Percentiles rank a stretch among this genome's conserved stretches.
phyloP scores from a whole-genome alignment of 2,329 filamentous ascomycete species.

The Fusarium sp. region DNA sequence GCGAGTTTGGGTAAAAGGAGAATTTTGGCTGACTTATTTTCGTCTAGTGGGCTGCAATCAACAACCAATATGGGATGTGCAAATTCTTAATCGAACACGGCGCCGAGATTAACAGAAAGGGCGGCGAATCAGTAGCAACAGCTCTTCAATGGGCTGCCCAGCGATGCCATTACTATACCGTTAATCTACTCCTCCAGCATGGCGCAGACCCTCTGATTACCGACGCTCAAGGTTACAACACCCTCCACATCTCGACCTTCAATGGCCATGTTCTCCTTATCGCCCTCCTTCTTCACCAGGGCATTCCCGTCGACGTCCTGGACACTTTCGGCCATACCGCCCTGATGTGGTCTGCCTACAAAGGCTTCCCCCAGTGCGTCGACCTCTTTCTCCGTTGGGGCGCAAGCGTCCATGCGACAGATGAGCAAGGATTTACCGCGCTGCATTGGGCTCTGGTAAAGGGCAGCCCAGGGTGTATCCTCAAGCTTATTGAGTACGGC shows the following conservation, averaged over 20 bases:
- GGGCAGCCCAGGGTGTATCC: slow-evolving; percentile 87
- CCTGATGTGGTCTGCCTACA: slow-evolving; percentile 99
- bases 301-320: slow-evolving; percentile 91
- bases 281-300: slow-evolving; percentile 90
- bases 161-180: slow-evolving; percentile 95
- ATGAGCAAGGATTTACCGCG: slow-evolving; percentile 94
- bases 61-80: slow-evolving; percentile 98
- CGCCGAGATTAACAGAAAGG: slow-evolving; percentile 93
- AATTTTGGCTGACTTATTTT: slow-evolving; percentile 27
- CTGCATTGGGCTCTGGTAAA: slow-evolving; percentile 97
- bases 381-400: slow-evolving; percentile 95
- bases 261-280: slow-evolving; percentile 95
- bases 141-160: slow-evolving; percentile 98
- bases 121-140: slow-evolving; percentile 94
- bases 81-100: slow-evolving; percentile 88
- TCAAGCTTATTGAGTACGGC: slow-evolving; percentile 96
- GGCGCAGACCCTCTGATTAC: slow-evolving; percentile 93
- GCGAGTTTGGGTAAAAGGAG: not conserved
- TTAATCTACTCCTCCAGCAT: slow-evolving; percentile 89
- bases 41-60: slow-evolving; percentile 94
- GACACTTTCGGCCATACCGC: slow-evolving; percentile 93
- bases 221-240: slow-evolving; percentile 97
- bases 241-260: slow-evolving; percentile 95
- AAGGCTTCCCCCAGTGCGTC: slow-evolving; percentile 92
- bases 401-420: slow-evolving; percentile 88